Percentiles rank a stretch among this genome's conserved stretches.
Evolutionary conservation across 2,329 filamentous ascomycete genomes (phyloP).

Genomic region (Aspergillus transmontanensis): DNA sequence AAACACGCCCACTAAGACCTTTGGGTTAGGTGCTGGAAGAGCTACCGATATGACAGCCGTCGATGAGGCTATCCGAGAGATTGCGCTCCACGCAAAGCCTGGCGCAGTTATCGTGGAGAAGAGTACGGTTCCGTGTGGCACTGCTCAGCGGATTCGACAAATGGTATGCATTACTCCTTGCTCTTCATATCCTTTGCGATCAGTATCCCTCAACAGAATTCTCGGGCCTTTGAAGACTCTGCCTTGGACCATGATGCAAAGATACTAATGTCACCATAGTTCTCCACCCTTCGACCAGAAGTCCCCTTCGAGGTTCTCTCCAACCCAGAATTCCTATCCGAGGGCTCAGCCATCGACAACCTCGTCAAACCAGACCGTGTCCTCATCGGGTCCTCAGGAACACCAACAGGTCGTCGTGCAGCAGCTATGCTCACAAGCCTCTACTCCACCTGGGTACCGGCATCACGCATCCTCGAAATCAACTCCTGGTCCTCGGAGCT

Average conservation of each 20-base stretch:
- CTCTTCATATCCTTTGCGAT: neutral
- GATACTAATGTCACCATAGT: constrained; percentile 12
- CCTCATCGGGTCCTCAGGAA: constrained; percentile 70
- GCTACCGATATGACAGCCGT: constrained; percentile 74
- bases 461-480: constrained; percentile 67
- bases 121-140: constrained; percentile 76
- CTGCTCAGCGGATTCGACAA: constrained; percentile 68
- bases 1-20: constrained; percentile 76
- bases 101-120: constrained; percentile 80
- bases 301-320: constrained; percentile 74
- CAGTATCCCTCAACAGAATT: no score
- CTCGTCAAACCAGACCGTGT: constrained; percentile 72
- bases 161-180: constrained; percentile 54
- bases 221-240: neutral
- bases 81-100: constrained; percentile 66
- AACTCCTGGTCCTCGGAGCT: constrained; percentile 79
- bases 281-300: constrained; percentile 54
- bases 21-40: constrained; percentile 68
- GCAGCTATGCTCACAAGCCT: constrained; percentile 65
- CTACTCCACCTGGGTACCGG: constrained; percentile 72
- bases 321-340: constrained; percentile 80
- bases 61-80: constrained; percentile 68
- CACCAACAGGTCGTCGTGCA: constrained; percentile 61
- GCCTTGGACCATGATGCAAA: neutral
- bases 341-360: constrained; percentile 73